Base-by-base conservation (phyloP, 176 grass and related monocot species). In the Musa acuminata region DNA sequence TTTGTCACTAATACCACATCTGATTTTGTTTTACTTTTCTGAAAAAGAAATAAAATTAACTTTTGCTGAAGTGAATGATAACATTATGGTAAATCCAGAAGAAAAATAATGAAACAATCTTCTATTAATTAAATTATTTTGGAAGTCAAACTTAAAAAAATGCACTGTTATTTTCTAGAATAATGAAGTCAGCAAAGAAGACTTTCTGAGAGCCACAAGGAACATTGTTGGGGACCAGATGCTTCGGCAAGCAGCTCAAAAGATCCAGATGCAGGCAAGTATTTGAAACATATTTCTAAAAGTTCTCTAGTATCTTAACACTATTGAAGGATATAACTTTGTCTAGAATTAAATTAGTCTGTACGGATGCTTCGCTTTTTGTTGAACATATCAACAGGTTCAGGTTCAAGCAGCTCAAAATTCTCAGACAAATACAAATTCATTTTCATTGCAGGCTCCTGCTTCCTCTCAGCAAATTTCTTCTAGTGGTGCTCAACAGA, bases 191-290 rank as follows among this genome's bases (percentile, higher is more conserved):
- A 89, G 51, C 78, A 99, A 99, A 82, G 95, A 93, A 53, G 88
- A 99, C 73, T 99, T 99, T 82, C 80, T 94, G 78, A 88, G 83
- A 80, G 90, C 85, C 71, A 84, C 89, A 82, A 93, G 88, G 84
- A 94, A 84, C 64, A 91, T 94, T 84, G 95, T 99, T 84, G 90
- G 95, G n/a, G 95, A 99, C 75, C 89, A 99, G 69, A 91, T 94
- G 88, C 90, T 94, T 79, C 91, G 83, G 70, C 88, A 94, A 84
- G 88, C 95, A 55, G 86, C 84, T 87, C 81, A 92, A 70, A 87
- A 90, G 72, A 87, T 89, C 59, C 90, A 99, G 82, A 84, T 85
- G 86, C 85, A 91, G 88, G 90, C 88, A 83, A 85, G 81, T 87
- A 80, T 62, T 53, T 43, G 24, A 24, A 68, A 51, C 21, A 43